Evolutionary conservation across 2,329 filamentous ascomycete species (phyloP), one percentile per base, ranked within the genome.

Genomic region (Byssothecium circinans): DNA sequence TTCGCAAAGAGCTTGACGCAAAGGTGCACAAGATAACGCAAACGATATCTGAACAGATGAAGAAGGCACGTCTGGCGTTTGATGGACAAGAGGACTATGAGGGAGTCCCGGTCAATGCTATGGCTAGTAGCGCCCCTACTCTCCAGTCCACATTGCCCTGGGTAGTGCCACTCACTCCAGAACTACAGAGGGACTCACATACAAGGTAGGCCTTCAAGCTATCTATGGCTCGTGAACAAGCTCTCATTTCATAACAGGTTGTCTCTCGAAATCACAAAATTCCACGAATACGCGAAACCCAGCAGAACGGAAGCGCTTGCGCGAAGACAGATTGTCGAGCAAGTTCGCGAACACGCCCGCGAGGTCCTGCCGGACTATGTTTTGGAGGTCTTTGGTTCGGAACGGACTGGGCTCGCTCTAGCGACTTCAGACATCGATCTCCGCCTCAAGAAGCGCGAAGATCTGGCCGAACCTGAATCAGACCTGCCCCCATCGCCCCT

Each of bases 371-470:
- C 64, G 52, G 38, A 54, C 15, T 49, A 60, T 18, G 34, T 39
- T 8, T 67, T 74, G 6, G 71, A 78, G 47, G 50, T 79, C 2
- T 78, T 81, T 48, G 82, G 82, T 15, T 84, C 81, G 8, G 71
- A 78, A 46, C 63, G 67, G 10, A 82, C 76, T 12, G 79, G 80
- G 8, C 65, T 84, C 29, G 75, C 77, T 0, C 60, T 77, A 43
- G 73, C 77, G 22, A 70, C 73, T 33, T 85, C 83, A 6, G 78
- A 81, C 61, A 69, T 85, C 11, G 79, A 85, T 58, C 50, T 78
- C 71, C 65, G 74, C 65, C 41, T 72, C 17, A 70, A 53, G 52
- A 39, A 29, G 5, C 32, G 38, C 14, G 34, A 52, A 20, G 41
- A 46, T 20, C 2, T 41, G 30, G 34, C 33, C 18, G 47, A 53